Base-by-base conservation (phyloP, 2,329 filamentous ascomycete species). In the Aspergillus tubingensis region DNA sequence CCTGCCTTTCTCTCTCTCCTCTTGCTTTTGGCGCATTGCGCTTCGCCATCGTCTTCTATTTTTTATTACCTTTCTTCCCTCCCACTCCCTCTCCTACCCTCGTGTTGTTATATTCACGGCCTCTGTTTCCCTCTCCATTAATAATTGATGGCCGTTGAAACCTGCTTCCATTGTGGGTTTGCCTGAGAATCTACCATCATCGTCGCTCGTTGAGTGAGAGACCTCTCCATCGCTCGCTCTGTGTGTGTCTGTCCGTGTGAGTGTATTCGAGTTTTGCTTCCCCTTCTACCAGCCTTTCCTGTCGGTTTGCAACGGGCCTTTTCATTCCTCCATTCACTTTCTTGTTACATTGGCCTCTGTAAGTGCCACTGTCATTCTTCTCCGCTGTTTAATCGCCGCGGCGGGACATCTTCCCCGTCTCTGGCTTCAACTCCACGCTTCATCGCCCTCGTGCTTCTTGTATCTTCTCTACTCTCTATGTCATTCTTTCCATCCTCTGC, bases 131-230 rank as follows among this genome's bases (percentile, higher is more conserved):
- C 11, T 36, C 36, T 19, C 21, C 25, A 17, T 38, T 17, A 17
- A 50, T 53, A 19, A 15, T 38, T 36, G 23, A 36, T 56, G 41
- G 30, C 53, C 54, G 39, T 21, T 38, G 13, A 38, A 8, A 10
- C 19, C 23, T 13, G n/a, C 38, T 19, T 43, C 48, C 38, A 52
- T 72, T 71, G 53, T 64, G 62, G 44, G 21, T 62, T 44, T 59
- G 43, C 32, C 54, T 60, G 57, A 57, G 51, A 54, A 23, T 36
- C 32, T 36, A 36, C 11, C 53, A 15, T 21, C n/a, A 41, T 53
- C 54, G 41, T 44, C 41, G 25, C 44, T 56, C n/a, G 44, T 48
- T 58, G 61, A 59, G 21, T 57, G 39, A 47, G 52, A 61, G 59
- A 57, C 11, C 32, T 36, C 32, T 36, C 32, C 11, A 36, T 15